Evolutionary conservation across 2,329 filamentous ascomycete species (phyloP).

Genomic region (Bipolaris sorokiniana): DNA sequence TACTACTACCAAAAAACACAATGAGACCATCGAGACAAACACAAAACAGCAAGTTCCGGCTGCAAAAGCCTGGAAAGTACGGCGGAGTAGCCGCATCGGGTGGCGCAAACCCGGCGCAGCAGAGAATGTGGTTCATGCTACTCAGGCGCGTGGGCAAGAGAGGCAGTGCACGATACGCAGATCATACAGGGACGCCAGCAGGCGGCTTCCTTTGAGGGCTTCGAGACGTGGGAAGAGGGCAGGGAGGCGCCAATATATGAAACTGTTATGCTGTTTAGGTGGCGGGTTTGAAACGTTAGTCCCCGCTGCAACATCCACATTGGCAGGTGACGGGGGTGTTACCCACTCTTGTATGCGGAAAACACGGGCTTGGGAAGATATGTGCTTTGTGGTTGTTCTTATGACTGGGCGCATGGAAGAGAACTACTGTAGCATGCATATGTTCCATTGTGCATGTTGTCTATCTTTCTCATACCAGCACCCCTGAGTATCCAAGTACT

Average conservation of each 20-base stretch:
- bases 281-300: constrained; percentile 15
- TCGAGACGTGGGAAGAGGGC: constrained; percentile 4
- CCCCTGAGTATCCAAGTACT: background rate
- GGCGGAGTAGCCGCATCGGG: constrained; percentile 1
- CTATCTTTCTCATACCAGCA: background rate
- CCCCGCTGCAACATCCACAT: background rate
- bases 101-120: constrained; percentile 10
- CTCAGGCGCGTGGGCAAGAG: constrained; percentile 2
- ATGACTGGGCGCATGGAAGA: no score
- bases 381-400: no score
- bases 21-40: constrained; percentile 17
- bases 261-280: constrained; percentile 16
- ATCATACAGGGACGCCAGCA: constrained; percentile 19
- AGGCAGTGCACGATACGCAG: constrained; percentile 20
- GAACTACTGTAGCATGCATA: no score
- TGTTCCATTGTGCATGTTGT: background rate
- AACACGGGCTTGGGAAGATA: background rate
- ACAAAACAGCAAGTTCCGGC: constrained; percentile 12
- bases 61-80: background rate
- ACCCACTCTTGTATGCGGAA: background rate
- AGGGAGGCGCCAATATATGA: constrained; percentile 6
- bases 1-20: constrained; percentile 1
- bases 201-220: constrained; percentile 3
- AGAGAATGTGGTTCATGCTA: constrained; percentile 2
- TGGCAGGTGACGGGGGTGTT: background rate